Evolutionary conservation across 139 green algal species (phyloP), one percentile per base, ranked within the genome.

Genomic region (Closterium sp.): DNA sequence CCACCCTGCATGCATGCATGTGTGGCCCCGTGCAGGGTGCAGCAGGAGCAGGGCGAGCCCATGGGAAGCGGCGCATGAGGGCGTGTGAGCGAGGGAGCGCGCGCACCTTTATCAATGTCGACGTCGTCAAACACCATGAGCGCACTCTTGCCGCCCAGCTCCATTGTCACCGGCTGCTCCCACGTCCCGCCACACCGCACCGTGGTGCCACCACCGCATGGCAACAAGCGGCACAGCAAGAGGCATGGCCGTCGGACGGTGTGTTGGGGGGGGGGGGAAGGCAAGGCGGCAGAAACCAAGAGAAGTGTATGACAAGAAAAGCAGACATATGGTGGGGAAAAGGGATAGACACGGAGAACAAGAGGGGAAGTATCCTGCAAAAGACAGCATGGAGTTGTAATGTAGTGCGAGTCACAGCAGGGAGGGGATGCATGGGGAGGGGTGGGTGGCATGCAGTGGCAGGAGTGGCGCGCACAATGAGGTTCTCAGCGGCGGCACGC

Each of bases 51-150:
- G 50, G 38, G 50, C 13, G 1, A 73, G 17, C 9, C 4, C 50
- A 73, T 73, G 50, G 24, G 50, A 2, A 73, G 13, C 24, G 50
- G 2, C 4, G 50, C 50, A 73, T 73, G 50, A 24, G 50, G 13
- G 50, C 2, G 50, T 73, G 70, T 4, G 29, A 86, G 31, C 29
- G 22, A n/a, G 70, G 34, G 29, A 86, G 31, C 29, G 22, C 1
- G 50, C 91, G 22, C 84, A 94, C 92, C 92, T 89, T 94, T 95
- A 28, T 95, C 94, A 30, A 98, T 90, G 91, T 99, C 97, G 0
- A 95, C 96, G 38, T 99, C 97, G 28, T 98, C 97, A 95, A 99
- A 99, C 50, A 99, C 96, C 29, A 99, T 95, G 22, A 98, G 94
- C 5, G 96, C 89, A 50, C 91, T 96, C 96, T 99, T 99, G 30